Percentiles rank a stretch among this genome's conserved stretches.
phyloP scores from a whole-genome alignment of 1,284 basidiomycete species.

The Microbotryum intermedium region DNA sequence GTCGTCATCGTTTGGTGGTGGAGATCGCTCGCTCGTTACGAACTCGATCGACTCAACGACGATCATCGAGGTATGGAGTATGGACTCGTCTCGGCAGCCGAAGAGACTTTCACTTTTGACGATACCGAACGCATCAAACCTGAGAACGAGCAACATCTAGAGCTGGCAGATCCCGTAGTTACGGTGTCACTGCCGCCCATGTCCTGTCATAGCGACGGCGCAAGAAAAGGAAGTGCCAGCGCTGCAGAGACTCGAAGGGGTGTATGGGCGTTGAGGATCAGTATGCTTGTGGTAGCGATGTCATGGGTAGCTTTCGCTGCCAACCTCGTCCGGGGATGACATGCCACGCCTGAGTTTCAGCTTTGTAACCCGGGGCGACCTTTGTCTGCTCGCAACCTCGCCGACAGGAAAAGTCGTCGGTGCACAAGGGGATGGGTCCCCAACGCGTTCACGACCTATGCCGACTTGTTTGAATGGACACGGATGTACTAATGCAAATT shows the following conservation, averaged over 20 bases:
- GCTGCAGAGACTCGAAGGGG: neutral
- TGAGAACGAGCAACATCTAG: neutral
- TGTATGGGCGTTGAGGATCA: neutral
- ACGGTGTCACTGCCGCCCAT: too few relatives aligned
- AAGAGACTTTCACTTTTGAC: neutral
- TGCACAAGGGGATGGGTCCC: too few relatives aligned
- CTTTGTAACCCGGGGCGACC: too few relatives aligned
- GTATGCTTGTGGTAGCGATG: neutral
- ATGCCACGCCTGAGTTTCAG: too few relatives aligned
- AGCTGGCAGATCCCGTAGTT: too few relatives aligned
- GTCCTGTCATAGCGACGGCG: too few relatives aligned
- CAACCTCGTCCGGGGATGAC: neutral
- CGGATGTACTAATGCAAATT: too few relatives aligned
- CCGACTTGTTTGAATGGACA: too few relatives aligned
- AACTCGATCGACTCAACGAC: neutral
- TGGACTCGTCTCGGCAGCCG: neutral
- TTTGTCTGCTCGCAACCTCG: too few relatives aligned
- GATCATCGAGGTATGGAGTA: neutral
- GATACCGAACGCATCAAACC: neutral
- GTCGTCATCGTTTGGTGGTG: neutral
- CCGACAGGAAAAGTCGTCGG: too few relatives aligned
- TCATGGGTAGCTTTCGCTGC: neutral
- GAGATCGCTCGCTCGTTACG: neutral
- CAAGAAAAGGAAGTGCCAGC: neutral
- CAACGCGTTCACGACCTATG: too few relatives aligned